Conservation (phyloP, 106 monocot genomes). For the Agapanthus africanus region DNA sequence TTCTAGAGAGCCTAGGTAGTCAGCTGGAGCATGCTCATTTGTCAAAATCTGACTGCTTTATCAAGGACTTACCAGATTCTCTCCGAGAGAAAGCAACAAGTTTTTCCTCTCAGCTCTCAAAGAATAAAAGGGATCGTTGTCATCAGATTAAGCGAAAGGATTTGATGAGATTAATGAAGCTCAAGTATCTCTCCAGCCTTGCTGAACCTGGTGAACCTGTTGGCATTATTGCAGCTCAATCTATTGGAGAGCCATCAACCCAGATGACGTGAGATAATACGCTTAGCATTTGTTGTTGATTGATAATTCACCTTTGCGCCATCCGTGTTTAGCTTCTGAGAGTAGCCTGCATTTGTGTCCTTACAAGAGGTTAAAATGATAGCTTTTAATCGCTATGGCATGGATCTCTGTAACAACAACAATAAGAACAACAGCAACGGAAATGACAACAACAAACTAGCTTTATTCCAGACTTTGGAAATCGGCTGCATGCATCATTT, state of each 20-base stretch:
- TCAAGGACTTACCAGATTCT: constrained; percentile 42
- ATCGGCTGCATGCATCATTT: too few species aligned
- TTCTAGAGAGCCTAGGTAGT: constrained; percentile 32
- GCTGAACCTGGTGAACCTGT: constrained; percentile 90
- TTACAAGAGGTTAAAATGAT: background rate
- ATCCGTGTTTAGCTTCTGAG: background rate
- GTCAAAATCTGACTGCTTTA: constrained; percentile 39
- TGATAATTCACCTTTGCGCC: background rate
- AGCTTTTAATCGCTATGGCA: background rate
- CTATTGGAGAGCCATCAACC: constrained; percentile 93
- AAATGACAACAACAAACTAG: too few species aligned
- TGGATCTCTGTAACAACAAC: too few species aligned
- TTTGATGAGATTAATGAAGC: constrained; percentile 55
- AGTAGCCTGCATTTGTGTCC: background rate
- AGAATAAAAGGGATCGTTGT: constrained; percentile 12
- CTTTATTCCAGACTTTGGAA: too few species aligned
- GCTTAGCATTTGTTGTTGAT: background rate
- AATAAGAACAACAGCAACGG: too few species aligned
- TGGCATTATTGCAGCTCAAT: constrained; percentile 91
- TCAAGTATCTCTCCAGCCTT: constrained; percentile 80
- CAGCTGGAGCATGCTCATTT: constrained; percentile 20
- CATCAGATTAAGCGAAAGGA: constrained; percentile 36
- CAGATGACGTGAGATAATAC: constrained; percentile 87
- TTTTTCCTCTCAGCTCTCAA: constrained; percentile 18
- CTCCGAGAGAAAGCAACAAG: constrained; percentile 34